Evolutionary conservation across 768 basidiomycete genomes (phyloP).

Genomic region (Suillus variegatus): DNA sequence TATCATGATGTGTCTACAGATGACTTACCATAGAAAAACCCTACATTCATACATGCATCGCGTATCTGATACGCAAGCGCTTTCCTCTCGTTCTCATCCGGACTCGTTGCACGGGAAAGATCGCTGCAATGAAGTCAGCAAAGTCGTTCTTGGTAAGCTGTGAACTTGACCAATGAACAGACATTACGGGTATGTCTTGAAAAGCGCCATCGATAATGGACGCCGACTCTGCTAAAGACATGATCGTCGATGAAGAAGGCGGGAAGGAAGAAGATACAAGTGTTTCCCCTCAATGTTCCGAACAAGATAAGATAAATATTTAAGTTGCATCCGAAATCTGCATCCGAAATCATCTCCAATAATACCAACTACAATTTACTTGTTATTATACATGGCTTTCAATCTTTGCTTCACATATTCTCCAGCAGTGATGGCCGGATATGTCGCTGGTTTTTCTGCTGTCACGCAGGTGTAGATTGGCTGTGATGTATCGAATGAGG

Average conservation of each 20-base stretch:
- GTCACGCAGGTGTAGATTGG: conserved; percentile 52
- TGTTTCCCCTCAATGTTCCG: conserved; percentile 45
- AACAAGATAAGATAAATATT: neutral
- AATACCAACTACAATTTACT: conserved; percentile 38
- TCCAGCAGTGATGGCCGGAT: conserved; percentile 77
- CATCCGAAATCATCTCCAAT: conserved; percentile 38
- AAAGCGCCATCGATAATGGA: conserved; percentile 21
- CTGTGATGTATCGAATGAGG: conserved; percentile 15
- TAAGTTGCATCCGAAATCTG: too few species aligned
- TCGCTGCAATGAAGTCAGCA: conserved; percentile 37
- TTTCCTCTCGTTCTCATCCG: conserved; percentile 39
- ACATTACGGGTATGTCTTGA: conserved; percentile 29
- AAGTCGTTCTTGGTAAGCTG: neutral
- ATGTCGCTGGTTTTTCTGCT: conserved; percentile 58
- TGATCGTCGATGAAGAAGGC: conserved; percentile 28
- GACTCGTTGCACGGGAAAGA: conserved; percentile 39
- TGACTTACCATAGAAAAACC: conserved; percentile 77
- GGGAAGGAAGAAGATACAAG: conserved; percentile 41
- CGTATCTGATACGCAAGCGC: conserved; percentile 59
- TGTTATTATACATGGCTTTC: conserved; percentile 64
- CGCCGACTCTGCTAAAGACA: conserved; percentile 26
- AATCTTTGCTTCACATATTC: conserved; percentile 82
- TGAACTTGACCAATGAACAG: conserved; percentile 1
- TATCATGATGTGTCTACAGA: neutral
- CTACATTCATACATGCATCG: conserved; percentile 78